These are phyloP conservation scores for Neurospora pannonica DNA, from an alignment of 495 filamentous ascomycete species.

Conservation along the genomic window DNA sequence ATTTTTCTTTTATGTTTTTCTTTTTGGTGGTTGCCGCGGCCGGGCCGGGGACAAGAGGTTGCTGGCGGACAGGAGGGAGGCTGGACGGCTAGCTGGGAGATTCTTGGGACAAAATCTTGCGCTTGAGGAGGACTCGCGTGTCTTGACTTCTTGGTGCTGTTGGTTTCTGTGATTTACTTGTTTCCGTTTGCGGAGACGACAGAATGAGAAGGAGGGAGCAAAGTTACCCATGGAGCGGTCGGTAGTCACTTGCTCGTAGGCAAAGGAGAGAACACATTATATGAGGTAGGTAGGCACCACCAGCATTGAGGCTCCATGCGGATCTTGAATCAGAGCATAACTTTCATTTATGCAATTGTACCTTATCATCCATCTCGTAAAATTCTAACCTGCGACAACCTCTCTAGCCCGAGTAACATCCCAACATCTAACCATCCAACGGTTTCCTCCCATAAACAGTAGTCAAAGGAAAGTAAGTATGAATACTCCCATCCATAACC, in stretches of 20 bases:
- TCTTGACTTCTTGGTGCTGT: neutral
- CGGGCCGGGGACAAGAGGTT: neutral
- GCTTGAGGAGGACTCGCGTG: too few species aligned
- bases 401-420: neutral
- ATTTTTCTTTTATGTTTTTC: neutral
- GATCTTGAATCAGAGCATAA: neutral
- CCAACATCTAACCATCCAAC: neutral
- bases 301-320: neutral
- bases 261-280: neutral
- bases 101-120: too few species aligned
- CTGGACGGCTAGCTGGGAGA: neutral
- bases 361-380: too few species aligned
- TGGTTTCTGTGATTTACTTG: too few species aligned
- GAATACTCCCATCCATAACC: constrained; percentile 20
- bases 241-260: neutral
- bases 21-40: neutral
- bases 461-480: constrained; percentile 23
- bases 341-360: neutral
- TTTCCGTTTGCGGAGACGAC: too few species aligned
- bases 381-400: too few species aligned
- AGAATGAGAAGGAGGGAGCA: too few species aligned
- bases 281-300: neutral
- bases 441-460: constrained; percentile 28
- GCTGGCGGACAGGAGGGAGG: neutral
- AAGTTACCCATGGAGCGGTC: neutral